A percentile compares a stretch with the other conserved stretches of the same genome.
Evolutionary conservation across 106 monocot species (phyloP).

Genomic region (Acorus gramineus): DNA sequence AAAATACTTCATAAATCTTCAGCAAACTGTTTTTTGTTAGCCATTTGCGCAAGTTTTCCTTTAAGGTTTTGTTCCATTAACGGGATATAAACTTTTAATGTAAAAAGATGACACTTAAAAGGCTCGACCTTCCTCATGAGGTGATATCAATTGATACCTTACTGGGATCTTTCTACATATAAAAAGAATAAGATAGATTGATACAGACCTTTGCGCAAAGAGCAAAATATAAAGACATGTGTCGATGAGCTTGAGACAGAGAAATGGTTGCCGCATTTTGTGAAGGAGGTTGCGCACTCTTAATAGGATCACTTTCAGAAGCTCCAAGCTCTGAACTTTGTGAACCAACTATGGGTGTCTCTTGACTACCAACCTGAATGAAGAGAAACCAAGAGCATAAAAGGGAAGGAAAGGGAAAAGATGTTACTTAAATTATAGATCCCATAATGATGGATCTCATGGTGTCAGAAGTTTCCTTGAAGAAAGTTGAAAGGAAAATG

Average conservation of each 20-base stretch:
- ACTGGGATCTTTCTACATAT: too few species aligned
- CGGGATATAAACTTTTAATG: too few species aligned
- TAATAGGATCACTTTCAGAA: slow-evolving; percentile 31
- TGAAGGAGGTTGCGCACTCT: slow-evolving; percentile 11
- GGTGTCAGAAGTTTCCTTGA: too few species aligned
- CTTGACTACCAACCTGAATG: slow-evolving; percentile 39
- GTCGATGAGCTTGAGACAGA: slow-evolving; percentile 42
- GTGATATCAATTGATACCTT: too few species aligned
- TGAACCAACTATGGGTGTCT: slow-evolving; percentile 38
- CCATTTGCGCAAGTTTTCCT: too few species aligned
- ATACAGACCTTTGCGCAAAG: slow-evolving; percentile 71
- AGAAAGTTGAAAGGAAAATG: too few species aligned
- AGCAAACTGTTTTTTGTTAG: too few species aligned
- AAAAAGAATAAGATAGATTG: too few species aligned
- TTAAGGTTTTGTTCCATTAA: too few species aligned
- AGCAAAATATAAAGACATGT: slow-evolving; percentile 77
- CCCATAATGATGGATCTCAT: neutral
- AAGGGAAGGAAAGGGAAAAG: neutral
- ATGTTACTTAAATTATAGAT: neutral
- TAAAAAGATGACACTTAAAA: too few species aligned
- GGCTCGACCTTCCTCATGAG: too few species aligned
- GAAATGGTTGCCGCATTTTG: slow-evolving; percentile 22
- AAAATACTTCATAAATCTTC: too few species aligned
- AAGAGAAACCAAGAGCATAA: neutral
- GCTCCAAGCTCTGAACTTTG: slow-evolving; percentile 36